These are phyloP conservation scores for Marasmius oreades DNA, from an alignment of 1,284 basidiomycete species.

Conservation along the genomic window DNA sequence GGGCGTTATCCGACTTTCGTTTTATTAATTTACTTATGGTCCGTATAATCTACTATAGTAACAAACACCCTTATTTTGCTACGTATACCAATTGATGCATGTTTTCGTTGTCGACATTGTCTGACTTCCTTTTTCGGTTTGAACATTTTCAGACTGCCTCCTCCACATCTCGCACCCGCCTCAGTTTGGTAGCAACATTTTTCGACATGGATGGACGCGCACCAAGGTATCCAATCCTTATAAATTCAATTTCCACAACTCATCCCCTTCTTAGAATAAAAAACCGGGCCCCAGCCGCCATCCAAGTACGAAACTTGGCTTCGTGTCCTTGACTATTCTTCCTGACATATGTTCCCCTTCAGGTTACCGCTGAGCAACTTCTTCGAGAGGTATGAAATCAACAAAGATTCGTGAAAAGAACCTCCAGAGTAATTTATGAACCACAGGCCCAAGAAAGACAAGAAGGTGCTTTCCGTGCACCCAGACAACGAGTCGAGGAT, in stretches of 20 bases:
- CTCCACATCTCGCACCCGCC: too few relatives aligned
- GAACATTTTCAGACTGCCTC: not conserved
- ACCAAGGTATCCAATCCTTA: constrained; percentile 8
- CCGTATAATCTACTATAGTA: too few relatives aligned
- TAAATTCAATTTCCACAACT: not conserved
- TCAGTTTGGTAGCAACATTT: not conserved
- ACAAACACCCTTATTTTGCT: too few relatives aligned
- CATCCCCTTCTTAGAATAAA: constrained; percentile 6
- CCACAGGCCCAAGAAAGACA: constrained; percentile 91
- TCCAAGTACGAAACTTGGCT: constrained; percentile 4
- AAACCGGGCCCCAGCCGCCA: constrained; percentile 15
- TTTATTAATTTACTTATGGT: too few relatives aligned
- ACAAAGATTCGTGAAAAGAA: not conserved
- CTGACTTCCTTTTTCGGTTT: not conserved
- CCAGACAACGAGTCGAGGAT: constrained; percentile 95
- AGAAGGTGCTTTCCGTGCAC: constrained; percentile 86
- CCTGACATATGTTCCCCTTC: constrained; percentile 9
- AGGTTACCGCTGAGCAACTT: constrained; percentile 98
- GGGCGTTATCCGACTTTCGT: too few relatives aligned
- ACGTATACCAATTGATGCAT: too few relatives aligned
- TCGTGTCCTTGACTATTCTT: not conserved
- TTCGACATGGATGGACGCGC: constrained; percentile 13
- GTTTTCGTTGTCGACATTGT: constrained; percentile 17
- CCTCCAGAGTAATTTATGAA: not conserved
- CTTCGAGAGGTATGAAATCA: constrained; percentile 73